phyloP scores from a whole-genome alignment of 2,329 filamentous ascomycete genomes.

The Aspergillus uvarum region DNA sequence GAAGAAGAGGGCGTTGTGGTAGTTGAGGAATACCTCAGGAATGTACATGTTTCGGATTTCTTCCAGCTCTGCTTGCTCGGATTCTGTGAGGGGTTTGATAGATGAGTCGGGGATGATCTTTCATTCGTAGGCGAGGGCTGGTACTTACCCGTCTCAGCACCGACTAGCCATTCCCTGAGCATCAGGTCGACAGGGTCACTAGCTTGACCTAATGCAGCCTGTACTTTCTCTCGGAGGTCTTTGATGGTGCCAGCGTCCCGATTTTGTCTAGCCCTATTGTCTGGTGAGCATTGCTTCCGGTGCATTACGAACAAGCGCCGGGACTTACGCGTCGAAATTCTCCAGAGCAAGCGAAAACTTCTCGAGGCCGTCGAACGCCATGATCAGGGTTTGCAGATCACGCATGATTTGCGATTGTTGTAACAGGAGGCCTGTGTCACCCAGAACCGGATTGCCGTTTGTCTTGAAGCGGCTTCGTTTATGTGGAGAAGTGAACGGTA shows the following conservation, averaged over 20 bases:
- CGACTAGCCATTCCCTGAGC: constrained; percentile 62
- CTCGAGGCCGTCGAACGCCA: constrained; percentile 67
- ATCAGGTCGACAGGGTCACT: constrained; percentile 61
- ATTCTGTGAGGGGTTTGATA: constrained; percentile 37
- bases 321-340: constrained; percentile 41
- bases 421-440: constrained; percentile 22
- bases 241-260: constrained; percentile 41
- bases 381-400: constrained; percentile 67
- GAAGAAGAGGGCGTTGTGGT: constrained; percentile 76
- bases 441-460: not conserved
- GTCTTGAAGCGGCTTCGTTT: constrained; percentile 8
- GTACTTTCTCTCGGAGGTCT: constrained; percentile 57
- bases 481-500: constrained; percentile 26
- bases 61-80: constrained; percentile 61
- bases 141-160: constrained; percentile 56
- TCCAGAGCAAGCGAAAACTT: constrained; percentile 60
- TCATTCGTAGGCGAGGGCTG: not conserved
- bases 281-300: constrained; percentile 9
- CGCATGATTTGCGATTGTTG: constrained; percentile 62
- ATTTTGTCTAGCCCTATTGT: constrained; percentile 29
- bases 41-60: constrained; percentile 75
- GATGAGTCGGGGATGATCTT: constrained; percentile 7
- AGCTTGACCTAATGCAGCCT: constrained; percentile 54
- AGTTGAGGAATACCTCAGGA: constrained; percentile 81
- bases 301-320: not conserved